Conservation (phyloP, 306 rosid species). For the Glycine tomentella region DNA sequence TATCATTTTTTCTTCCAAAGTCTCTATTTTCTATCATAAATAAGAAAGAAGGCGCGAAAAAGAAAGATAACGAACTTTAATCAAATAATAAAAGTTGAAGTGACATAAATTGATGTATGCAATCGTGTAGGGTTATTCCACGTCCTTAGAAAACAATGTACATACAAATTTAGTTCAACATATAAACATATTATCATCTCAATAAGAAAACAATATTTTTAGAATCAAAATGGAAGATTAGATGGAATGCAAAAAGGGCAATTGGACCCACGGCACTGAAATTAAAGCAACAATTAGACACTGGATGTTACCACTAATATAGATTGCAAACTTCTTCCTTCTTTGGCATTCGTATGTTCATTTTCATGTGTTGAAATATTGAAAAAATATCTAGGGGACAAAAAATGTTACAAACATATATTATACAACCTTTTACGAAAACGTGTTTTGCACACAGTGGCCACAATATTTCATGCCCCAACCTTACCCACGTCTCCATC, state of each 20-base stretch:
- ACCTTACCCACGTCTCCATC: constrained; percentile 17
- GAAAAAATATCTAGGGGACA: background rate
- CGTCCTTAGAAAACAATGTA: background rate
- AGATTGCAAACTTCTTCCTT: background rate
- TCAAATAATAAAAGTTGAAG: background rate
- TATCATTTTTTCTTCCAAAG: background rate
- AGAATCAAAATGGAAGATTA: background rate
- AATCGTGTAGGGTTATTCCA: background rate
- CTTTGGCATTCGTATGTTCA: background rate
- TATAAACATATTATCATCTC: too few species aligned
- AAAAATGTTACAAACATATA: background rate
- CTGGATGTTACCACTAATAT: background rate
- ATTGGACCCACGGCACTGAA: constrained; percentile 22
- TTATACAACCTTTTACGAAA: background rate
- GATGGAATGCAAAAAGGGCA: constrained; percentile 2
- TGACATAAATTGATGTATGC: background rate
- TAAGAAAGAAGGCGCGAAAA: background rate
- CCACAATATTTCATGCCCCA: background rate
- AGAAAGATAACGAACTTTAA: background rate
- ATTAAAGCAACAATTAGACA: background rate
- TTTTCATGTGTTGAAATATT: constrained; percentile 3
- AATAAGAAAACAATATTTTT: background rate
- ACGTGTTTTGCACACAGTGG: background rate
- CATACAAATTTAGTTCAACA: too few species aligned
- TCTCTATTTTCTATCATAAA: background rate